A percentile compares a stretch with the other conserved stretches of the same genome.
Conservation (phyloP, 2,329 filamentous ascomycete species). For the Phialocephala sp. region DNA sequence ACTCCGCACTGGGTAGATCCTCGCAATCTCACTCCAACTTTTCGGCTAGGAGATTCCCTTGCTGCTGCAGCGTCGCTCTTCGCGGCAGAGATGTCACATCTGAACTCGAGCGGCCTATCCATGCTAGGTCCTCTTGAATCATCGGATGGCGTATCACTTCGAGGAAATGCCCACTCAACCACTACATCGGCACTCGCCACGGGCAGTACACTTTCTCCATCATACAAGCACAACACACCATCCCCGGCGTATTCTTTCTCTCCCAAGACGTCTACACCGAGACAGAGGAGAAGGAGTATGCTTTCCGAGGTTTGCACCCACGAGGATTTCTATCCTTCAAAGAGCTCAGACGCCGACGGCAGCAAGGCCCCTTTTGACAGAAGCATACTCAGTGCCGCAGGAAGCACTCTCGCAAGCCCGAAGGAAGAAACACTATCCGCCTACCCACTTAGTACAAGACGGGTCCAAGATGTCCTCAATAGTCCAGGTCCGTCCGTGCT, state of each 20-base stretch:
- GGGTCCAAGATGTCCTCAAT: not conserved
- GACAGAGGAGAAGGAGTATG: slow-evolving; percentile 33
- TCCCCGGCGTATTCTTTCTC: slow-evolving; percentile 25
- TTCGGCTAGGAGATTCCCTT: slow-evolving; percentile 21
- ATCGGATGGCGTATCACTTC: slow-evolving; percentile 1
- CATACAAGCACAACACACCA: slow-evolving; percentile 12
- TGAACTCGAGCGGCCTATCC: not conserved
- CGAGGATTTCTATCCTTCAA: slow-evolving; percentile 26
- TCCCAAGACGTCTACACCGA: slow-evolving; percentile 18
- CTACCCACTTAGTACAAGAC: not conserved
- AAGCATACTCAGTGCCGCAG: slow-evolving; percentile 25
- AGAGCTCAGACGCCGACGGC: not conserved
- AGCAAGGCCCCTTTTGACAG: slow-evolving; percentile 17
- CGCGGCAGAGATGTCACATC: slow-evolving; percentile 1
- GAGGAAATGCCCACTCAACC: not conserved
- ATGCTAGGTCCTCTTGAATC: not conserved
- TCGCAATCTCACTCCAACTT: slow-evolving; percentile 8
- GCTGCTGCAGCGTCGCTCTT: slow-evolving; percentile 22
- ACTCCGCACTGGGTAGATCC: not conserved
- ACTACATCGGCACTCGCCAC: not conserved
- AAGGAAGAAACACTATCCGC: slow-evolving; percentile 17
- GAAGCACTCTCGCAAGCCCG: slow-evolving; percentile 30
- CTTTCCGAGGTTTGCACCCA: slow-evolving; percentile 39
- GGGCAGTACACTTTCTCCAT: slow-evolving; percentile 10
- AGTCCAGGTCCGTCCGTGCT: not conserved